Evolutionary conservation across 257 asterid genomes (phyloP), one percentile per base, ranked within the genome.

Genomic region (Oldenlandia corymbosa): DNA sequence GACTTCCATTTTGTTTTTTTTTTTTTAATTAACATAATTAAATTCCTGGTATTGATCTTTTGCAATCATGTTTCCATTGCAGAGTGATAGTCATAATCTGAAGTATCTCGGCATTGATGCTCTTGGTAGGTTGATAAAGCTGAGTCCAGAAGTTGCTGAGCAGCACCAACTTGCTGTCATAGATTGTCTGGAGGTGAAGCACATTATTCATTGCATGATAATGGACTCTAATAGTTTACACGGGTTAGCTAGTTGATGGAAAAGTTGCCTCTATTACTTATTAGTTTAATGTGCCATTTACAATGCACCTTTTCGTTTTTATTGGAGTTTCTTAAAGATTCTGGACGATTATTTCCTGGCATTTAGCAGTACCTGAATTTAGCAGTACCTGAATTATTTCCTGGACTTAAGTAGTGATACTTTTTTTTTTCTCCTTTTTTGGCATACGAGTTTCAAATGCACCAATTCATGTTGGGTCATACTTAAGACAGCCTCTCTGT

Each of bases 71-170:
- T 34, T 34, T 34, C 9, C 6, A 9, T 34, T 34, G 55, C 91
- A 93, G 99, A 90, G 91, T 74, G 99, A 90, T 76, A 87, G 97
- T 85, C 97, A 93, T 80, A 93, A 93, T 76, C 87, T 93, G 72
- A 93, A 85, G 76, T 93, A 93, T 82, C 92, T 93, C 78, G 97
- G 99, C 53, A 93, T 90, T 73, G 99, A 87, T 86, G 90, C 95
- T 61, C 97, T 93, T 79, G 92, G 97, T 73, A 85, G 94, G 68
- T 81, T 93, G 80, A 90, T 93, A 83, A 93, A 81, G 85, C 80
- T 85, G 75, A 90, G 86, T 76, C 95, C 97, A 48, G 96, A 90
- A 70, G 85, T 93, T 62, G 96, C 99, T 42, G 99, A 93, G 60
- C 96, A 84, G 69, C 99, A 93, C 78, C 99, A 93, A 73, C 81